Conservation (phyloP, 176 grass and related monocot genomes). For the Themeda triandra region DNA sequence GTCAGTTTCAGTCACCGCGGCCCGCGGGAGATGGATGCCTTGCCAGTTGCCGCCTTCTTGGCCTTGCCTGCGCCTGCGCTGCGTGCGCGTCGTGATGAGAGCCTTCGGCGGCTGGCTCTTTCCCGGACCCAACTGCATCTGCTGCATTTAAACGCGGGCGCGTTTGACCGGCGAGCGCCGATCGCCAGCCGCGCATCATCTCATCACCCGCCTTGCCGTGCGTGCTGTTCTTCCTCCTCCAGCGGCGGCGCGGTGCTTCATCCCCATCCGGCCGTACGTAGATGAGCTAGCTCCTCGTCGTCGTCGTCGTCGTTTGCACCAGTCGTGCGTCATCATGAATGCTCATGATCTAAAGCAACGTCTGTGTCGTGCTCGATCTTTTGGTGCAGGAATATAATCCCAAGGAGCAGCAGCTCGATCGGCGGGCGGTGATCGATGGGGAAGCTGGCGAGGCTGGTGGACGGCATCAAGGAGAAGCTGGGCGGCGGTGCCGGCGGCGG, state of each 20-base stretch:
- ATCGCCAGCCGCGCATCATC: neutral
- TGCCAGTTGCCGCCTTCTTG: too few relatives aligned
- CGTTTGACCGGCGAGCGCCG: neutral
- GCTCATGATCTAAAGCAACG: neutral
- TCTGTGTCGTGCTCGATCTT: too few relatives aligned
- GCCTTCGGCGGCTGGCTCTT: neutral
- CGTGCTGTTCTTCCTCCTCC: too few relatives aligned
- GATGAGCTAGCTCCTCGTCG: neutral
- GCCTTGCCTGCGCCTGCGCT: neutral
- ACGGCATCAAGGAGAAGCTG: constrained; percentile 69
- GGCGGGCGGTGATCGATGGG: constrained; percentile 28
- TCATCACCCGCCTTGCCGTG: neutral
- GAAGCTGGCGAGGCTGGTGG: constrained; percentile 63
- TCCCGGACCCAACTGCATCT: neutral
- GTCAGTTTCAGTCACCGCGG: too few relatives aligned
- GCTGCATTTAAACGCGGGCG: neutral
- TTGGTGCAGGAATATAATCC: neutral
- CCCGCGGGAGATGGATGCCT: too few relatives aligned
- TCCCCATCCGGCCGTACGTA: neutral
- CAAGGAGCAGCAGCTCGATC: neutral
- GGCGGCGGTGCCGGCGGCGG: neutral
- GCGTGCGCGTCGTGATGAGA: neutral
- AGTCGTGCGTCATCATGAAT: too few relatives aligned
- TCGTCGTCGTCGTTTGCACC: neutral
- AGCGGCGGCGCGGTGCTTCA: neutral